These are phyloP conservation scores for Naganishia liquefaciens DNA, from an alignment of 1,284 basidiomycete species.

Conservation along the genomic window DNA sequence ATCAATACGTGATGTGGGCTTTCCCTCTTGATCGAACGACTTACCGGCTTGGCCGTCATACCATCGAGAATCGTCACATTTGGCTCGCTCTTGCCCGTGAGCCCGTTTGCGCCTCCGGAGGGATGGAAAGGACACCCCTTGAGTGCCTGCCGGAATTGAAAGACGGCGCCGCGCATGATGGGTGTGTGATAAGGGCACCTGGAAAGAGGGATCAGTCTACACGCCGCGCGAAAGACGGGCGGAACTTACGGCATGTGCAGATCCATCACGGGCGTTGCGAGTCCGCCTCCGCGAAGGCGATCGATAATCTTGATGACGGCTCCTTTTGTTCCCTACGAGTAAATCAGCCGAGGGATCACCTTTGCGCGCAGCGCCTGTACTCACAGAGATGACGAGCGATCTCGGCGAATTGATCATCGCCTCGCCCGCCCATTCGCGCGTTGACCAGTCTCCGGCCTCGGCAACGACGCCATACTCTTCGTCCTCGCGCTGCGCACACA, in stretches of 20 bases:
- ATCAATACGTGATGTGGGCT: neutral
- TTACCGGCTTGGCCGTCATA: constrained; percentile 47
- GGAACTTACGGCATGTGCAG: constrained; percentile 49
- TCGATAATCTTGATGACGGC: constrained; percentile 50
- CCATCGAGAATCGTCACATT: constrained; percentile 48
- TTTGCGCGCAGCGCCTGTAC: constrained; percentile 17
- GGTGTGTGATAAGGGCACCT: constrained; percentile 50
- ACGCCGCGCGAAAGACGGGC: neutral
- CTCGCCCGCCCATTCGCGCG: constrained; percentile 50
- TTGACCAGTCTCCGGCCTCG: constrained; percentile 49
- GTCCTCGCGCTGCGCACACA: constrained; percentile 11
- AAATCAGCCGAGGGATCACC: neutral
- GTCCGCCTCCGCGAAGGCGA: constrained; percentile 44
- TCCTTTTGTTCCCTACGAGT: constrained; percentile 45
- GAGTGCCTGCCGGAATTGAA: constrained; percentile 44
- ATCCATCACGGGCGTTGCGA: constrained; percentile 54
- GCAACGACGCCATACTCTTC: constrained; percentile 39
- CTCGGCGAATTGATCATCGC: constrained; percentile 52
- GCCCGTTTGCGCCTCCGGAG: constrained; percentile 24
- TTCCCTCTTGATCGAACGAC: constrained; percentile 6
- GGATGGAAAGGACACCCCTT: constrained; percentile 41
- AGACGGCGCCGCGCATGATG: constrained; percentile 50
- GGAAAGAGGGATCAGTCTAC: neutral
- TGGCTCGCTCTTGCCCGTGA: constrained; percentile 35
- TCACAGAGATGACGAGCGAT: constrained; percentile 49